Conservation (phyloP, 306 rosid genomes). For the Fragaria ananassa region DNA sequence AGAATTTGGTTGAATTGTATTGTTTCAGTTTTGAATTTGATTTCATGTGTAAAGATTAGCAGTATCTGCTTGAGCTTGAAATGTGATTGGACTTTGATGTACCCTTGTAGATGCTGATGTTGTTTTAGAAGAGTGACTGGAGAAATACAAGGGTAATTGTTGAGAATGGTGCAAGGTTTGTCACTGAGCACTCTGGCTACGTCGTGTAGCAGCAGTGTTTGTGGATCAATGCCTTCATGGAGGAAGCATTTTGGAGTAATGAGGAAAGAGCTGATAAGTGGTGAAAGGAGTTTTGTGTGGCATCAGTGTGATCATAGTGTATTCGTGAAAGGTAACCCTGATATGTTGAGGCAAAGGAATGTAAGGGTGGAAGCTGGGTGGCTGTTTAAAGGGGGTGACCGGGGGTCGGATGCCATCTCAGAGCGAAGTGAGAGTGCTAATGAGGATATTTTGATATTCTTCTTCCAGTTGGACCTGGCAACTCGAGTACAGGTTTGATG, state of each 20-base stretch:
- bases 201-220: slow-evolving; percentile 40
- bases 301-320: slow-evolving; percentile 32
- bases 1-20: background rate
- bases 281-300: slow-evolving; percentile 41
- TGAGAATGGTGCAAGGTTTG: slow-evolving; percentile 58
- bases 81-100: background rate
- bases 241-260: slow-evolving; percentile 42
- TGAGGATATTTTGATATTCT: slow-evolving; percentile 83
- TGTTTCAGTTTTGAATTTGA: background rate
- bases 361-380: slow-evolving; percentile 66
- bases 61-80: background rate
- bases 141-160: slow-evolving; percentile 3
- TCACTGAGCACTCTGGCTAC: slow-evolving; percentile 53
- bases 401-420: slow-evolving; percentile 53
- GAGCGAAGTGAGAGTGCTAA: slow-evolving; percentile 88
- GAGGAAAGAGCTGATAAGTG: slow-evolving; percentile 33
- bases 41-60: background rate
- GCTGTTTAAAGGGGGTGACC: slow-evolving; percentile 75
- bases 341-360: slow-evolving; percentile 34
- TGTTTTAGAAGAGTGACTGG: background rate
- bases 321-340: slow-evolving; percentile 38
- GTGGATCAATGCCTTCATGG: slow-evolving; percentile 46
- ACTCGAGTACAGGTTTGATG: slow-evolving; percentile 83
- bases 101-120: slow-evolving; percentile 11
- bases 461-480: slow-evolving; percentile 82